Percentiles rank a stretch among this genome's conserved stretches.
Evolutionary conservation across 139 green algal genomes (phyloP).

Genomic region (Tetradesmus lagerheimii): DNA sequence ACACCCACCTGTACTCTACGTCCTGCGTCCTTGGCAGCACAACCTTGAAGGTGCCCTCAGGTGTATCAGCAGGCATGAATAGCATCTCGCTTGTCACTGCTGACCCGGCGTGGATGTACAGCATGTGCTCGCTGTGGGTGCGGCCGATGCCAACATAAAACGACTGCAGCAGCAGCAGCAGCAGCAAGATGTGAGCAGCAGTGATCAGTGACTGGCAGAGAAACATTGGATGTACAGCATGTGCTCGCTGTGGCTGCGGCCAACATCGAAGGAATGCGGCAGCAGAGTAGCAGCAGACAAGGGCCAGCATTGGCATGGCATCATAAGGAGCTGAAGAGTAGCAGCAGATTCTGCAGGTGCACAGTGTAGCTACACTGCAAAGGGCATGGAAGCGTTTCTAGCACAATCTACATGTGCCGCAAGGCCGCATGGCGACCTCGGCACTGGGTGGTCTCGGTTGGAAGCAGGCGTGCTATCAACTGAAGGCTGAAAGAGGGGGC

Average conservation of each 20-base stretch:
- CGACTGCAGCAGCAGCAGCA: constrained; percentile 35
- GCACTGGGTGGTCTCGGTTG: too few species aligned
- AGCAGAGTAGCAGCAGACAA: background rate
- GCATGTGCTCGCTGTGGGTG: constrained; percentile 66
- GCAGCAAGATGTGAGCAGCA: constrained; percentile 59
- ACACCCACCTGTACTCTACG: constrained; percentile 75
- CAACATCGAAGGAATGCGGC: constrained; percentile 77
- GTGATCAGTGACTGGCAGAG: constrained; percentile 85
- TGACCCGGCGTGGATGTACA: constrained; percentile 83
- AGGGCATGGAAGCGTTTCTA: too few species aligned
- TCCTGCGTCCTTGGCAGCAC: constrained; percentile 73
- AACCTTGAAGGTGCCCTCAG: constrained; percentile 62
- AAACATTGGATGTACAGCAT: constrained; percentile 74
- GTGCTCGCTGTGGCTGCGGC: constrained; percentile 65
- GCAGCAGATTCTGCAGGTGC: constrained; percentile 62
- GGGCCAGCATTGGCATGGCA: background rate
- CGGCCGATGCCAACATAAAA: constrained; percentile 87
- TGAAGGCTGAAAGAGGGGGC: too few species aligned
- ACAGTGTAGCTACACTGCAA: constrained; percentile 72
- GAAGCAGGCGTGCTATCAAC: too few species aligned
- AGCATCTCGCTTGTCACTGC: constrained; percentile 83
- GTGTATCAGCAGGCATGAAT: constrained; percentile 73
- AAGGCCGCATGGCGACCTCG: too few species aligned
- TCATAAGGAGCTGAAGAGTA: background rate
- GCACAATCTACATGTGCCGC: too few species aligned